Conservation (phyloP, 441 rosid genomes). For the Dalechampia spathulata region DNA sequence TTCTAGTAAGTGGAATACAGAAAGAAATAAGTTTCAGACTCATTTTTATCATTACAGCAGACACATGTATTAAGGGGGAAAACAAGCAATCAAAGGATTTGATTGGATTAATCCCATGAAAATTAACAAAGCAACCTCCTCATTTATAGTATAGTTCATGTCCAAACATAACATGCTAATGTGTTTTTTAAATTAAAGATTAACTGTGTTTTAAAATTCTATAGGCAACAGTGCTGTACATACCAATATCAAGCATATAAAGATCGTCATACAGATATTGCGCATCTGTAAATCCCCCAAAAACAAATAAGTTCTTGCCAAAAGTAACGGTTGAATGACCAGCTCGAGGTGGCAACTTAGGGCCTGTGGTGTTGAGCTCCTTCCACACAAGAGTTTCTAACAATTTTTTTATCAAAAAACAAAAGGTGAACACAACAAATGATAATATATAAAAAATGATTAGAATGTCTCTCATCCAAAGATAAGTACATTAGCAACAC, state of each 20-base stretch:
- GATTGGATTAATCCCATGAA: neutral
- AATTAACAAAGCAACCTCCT: neutral
- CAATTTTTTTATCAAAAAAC: neutral
- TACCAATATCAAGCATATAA: constrained; percentile 84
- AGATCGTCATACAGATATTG: constrained; percentile 83
- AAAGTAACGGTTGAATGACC: constrained; percentile 83
- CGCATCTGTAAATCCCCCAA: constrained; percentile 90
- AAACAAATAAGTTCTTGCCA: constrained; percentile 80
- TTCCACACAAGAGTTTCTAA: constrained; percentile 85
- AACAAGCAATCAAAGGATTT: neutral
- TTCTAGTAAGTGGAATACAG: neutral
- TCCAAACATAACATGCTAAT: neutral
- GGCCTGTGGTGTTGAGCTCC: constrained; percentile 71
- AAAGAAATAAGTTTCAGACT: neutral
- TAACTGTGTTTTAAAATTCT: too few relatives aligned
- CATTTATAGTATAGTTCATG: neutral
- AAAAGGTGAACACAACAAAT: constrained; percentile 2
- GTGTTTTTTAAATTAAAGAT: too few relatives aligned
- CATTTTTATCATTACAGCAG: neutral
- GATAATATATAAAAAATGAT: constrained; percentile 15
- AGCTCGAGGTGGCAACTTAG: constrained; percentile 81
- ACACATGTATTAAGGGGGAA: neutral
- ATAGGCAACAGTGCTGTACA: constrained; percentile 19
- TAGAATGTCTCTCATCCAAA: constrained; percentile 9
- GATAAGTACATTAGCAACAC: neutral